Evolutionary conservation across 805 yeast genomes (phyloP).

Genomic region (Pichia nanzhaoensis): DNA sequence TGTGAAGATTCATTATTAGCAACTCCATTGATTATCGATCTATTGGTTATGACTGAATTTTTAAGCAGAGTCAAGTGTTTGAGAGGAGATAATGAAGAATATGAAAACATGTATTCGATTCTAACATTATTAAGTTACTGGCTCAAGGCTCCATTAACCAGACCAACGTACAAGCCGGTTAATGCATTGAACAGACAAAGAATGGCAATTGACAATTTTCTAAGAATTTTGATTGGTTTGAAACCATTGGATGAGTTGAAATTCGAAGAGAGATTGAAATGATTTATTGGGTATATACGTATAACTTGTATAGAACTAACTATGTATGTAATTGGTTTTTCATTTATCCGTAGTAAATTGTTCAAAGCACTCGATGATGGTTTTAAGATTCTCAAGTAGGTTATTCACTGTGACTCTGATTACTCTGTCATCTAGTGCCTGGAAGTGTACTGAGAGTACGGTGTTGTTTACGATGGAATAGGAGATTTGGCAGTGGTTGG

Average conservation of each 20-base stretch:
- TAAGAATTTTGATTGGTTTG: slow-evolving; percentile 84
- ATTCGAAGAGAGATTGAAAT: slow-evolving; percentile 79
- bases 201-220: slow-evolving; percentile 82
- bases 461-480: slow-evolving; percentile 32
- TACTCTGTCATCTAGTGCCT: slow-evolving; percentile 63
- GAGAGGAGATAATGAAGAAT: slow-evolving; percentile 42
- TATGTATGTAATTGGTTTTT: neutral
- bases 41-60: slow-evolving; percentile 86
- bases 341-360: slow-evolving; percentile 42
- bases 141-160: slow-evolving; percentile 94
- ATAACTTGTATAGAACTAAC: neutral
- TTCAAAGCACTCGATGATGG: slow-evolving; percentile 75
- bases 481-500: slow-evolving; percentile 50
- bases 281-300: neutral
- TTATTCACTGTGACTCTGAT: slow-evolving; percentile 82
- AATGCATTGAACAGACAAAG: slow-evolving; percentile 95
- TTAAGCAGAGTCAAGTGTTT: slow-evolving; percentile 79
- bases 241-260: slow-evolving; percentile 88
- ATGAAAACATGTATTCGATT: slow-evolving; percentile 72
- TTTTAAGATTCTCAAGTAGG: slow-evolving; percentile 67
- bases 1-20: slow-evolving; percentile 96
- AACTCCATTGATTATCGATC: slow-evolving; percentile 87
- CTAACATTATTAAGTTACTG: slow-evolving; percentile 85
- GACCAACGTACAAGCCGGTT: slow-evolving; percentile 84
- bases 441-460: slow-evolving; percentile 41